Percentiles rank a stretch among this genome's conserved stretches.
Conservation (phyloP, 148 eudicot species). For the Chenopodium berlandieri region DNA sequence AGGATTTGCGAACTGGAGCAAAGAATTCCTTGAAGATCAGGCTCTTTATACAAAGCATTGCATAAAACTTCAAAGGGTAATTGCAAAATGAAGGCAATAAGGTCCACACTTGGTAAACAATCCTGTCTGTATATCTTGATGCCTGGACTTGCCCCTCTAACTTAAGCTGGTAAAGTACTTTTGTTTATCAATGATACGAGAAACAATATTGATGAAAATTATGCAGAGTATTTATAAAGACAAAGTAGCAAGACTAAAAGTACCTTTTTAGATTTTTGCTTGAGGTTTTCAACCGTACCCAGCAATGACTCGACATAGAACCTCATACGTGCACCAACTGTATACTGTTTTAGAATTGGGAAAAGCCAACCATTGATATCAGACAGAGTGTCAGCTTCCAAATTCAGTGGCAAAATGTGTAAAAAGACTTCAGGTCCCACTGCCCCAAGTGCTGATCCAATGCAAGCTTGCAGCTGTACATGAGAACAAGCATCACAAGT, state of each 20-base stretch:
- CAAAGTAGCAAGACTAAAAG: slow-evolving; percentile 14
- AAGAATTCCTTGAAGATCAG: slow-evolving; percentile 68
- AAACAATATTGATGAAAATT: background rate
- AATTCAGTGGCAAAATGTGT: slow-evolving; percentile 66
- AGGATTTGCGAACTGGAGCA: slow-evolving; percentile 85
- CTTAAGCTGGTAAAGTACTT: slow-evolving; percentile 59
- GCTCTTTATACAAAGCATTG: slow-evolving; percentile 57
- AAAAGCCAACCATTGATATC: slow-evolving; percentile 85
- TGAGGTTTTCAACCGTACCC: slow-evolving; percentile 44
- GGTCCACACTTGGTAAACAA: slow-evolving; percentile 70
- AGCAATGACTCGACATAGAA: slow-evolving; percentile 69
- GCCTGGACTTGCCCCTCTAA: slow-evolving; percentile 61
- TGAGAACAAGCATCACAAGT: slow-evolving; percentile 17
- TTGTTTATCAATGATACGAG: slow-evolving; percentile 22
- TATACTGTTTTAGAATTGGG: slow-evolving; percentile 80
- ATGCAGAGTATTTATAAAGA: background rate
- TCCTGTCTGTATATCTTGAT: background rate
- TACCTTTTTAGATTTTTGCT: slow-evolving; percentile 70
- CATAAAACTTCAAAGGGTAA: slow-evolving; percentile 58
- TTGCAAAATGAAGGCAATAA: slow-evolving; percentile 93
- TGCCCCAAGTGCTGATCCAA: slow-evolving; percentile 85
- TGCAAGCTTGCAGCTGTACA: slow-evolving; percentile 79
- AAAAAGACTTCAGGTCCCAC: slow-evolving; percentile 93
- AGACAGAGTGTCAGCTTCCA: slow-evolving; percentile 60
- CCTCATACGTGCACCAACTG: slow-evolving; percentile 66